Evolutionary conservation across 2,329 filamentous ascomycete species (phyloP), one percentile per base, ranked within the genome.

Genomic region (Scedosporium aurantiacum): DNA sequence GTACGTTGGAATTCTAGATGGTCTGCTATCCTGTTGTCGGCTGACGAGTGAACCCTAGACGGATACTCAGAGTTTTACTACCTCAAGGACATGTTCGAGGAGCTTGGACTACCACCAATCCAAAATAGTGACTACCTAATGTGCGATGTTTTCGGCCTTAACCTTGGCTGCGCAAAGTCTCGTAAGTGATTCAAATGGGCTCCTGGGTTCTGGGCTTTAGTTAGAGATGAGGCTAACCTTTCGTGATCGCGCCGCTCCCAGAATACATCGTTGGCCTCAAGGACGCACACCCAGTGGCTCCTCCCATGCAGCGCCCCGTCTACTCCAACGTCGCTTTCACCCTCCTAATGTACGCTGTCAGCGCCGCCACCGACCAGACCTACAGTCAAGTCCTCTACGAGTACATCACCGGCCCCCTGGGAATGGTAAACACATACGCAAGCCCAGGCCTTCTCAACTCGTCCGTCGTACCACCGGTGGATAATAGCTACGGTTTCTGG

Each of bases 401-500:
- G 50, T 60, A 64, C 28, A 60, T 67, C 32, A 57, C 64, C 5
- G 45, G 52, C 3, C 63, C 66, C 12, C 63, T 67, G 43, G 37
- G 58, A 58, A 65, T 67, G 64, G 14, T 61, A 6, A 62, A 55
- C 41, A 67, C 66, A 10, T 52, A 63, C 40, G 58, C 64, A 52
- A 63, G 58, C 45, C 62, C 62, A 16, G 65, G 64, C 0, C 40
- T 63, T 56, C 63, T 64, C 59, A 59, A 58, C 12, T 56, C 60
- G 1, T 65, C 66, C 28, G 66, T 67, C 2, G 66, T 67, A 25
- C 66, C 66, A 23, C 66, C 66, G 4, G 61, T 64, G 1, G 57
- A 47, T 37, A 66, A 64, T 61, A 66, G 59, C 60, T 67, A 64
- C 64, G 65, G 65, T 40, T 60, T 63, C 28, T 37, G 59, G 60